Conservation (phyloP, 139 green algal genomes). For the Coelastrella sp. region DNA sequence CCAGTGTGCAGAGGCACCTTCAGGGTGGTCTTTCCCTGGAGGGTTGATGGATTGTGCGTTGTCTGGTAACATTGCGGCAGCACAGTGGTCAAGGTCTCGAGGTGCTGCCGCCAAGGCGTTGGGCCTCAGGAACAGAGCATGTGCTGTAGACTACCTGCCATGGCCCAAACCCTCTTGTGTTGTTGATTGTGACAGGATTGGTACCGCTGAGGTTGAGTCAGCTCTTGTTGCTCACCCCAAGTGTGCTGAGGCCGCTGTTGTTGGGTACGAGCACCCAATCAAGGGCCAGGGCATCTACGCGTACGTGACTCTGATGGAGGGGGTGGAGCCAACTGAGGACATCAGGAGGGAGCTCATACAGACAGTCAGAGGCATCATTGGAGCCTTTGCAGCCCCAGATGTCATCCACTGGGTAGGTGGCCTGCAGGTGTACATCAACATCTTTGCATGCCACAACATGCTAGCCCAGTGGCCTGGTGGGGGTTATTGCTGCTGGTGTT, state of each 20-base stretch:
- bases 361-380: constrained; percentile 66
- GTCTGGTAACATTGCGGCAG: too few relatives aligned
- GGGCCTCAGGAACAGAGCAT: too few relatives aligned
- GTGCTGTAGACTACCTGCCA: background rate
- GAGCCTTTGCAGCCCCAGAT: constrained; percentile 96
- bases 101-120: too few relatives aligned
- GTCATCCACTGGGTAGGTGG: constrained; percentile 92
- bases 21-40: too few relatives aligned
- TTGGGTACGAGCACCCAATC: constrained; percentile 91
- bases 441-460: too few relatives aligned
- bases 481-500: too few relatives aligned
- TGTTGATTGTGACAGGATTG: constrained; percentile 26
- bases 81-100: too few relatives aligned
- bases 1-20: too few relatives aligned
- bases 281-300: constrained; percentile 98
- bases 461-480: too few relatives aligned
- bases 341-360: constrained; percentile 76
- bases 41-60: too few relatives aligned
- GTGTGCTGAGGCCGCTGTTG: constrained; percentile 94
- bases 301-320: constrained; percentile 89
- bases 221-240: constrained; percentile 82
- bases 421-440: background rate
- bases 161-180: background rate
- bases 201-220: constrained; percentile 87
- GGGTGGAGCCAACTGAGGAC: constrained; percentile 52